Evolutionary conservation across 2,329 filamentous ascomycete genomes (phyloP).

Genomic region (Talaromyces sp.): DNA sequence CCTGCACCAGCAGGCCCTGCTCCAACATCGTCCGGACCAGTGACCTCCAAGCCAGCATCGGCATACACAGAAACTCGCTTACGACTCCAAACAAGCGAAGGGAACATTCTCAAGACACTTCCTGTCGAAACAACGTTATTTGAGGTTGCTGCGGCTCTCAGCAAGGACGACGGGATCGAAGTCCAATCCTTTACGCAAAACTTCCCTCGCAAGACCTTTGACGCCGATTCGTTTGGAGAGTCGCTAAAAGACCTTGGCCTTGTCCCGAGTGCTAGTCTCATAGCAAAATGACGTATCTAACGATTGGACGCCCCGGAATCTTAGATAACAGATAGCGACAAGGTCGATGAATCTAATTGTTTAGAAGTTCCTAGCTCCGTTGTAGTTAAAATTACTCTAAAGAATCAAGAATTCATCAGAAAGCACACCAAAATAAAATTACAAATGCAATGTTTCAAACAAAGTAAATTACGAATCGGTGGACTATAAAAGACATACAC

Average conservation of each 20-base stretch:
- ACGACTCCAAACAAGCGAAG: conserved; percentile 68
- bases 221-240: conserved; percentile 74
- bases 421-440: not conserved
- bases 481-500: not conserved
- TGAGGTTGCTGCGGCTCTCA: conserved; percentile 75
- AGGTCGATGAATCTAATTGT: not conserved
- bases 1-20: conserved; percentile 29
- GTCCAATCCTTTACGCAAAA: conserved; percentile 77
- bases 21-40: conserved; percentile 43
- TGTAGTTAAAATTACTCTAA: not conserved
- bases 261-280: conserved; percentile 83
- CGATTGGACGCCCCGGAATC: not conserved
- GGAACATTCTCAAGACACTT: conserved; percentile 81
- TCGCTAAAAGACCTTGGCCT: conserved; percentile 89
- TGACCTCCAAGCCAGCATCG: conserved; percentile 58
- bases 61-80: conserved; percentile 77
- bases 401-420: not conserved
- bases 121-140: conserved; percentile 87
- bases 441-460: not conserved
- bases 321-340: not conserved
- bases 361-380: not conserved
- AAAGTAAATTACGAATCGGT: not conserved
- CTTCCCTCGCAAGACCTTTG: conserved; percentile 79
- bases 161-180: conserved; percentile 62
- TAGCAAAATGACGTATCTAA: conserved; percentile 51